phyloP scores from a whole-genome alignment of 352 stramenopile species.

The Phytophthora hibernalis region DNA sequence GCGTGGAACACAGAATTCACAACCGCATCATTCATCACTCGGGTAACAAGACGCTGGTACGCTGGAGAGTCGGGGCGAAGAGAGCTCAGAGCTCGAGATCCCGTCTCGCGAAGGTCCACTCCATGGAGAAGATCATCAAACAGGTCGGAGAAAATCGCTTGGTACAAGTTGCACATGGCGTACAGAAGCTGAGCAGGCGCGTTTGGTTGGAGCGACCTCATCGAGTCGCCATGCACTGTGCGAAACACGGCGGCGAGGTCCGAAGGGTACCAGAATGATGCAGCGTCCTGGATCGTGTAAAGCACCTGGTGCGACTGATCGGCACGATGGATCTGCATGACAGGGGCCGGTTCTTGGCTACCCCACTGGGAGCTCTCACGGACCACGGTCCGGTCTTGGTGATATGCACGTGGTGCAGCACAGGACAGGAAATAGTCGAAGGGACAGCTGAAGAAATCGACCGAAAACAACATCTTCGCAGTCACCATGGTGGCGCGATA shows the following conservation, averaged over 20 bases:
- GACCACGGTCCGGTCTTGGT: background rate
- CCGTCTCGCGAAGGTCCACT: background rate
- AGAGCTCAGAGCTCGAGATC: background rate
- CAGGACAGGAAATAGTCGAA: slow-evolving; percentile 6
- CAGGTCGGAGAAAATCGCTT: background rate
- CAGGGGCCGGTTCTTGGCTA: background rate
- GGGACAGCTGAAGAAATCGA: background rate
- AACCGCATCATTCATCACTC: slow-evolving; percentile 2
- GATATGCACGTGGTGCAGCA: background rate
- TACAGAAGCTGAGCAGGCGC: background rate
- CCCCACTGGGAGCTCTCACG: background rate
- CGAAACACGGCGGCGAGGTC: background rate
- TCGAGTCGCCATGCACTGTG: background rate
- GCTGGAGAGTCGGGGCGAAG: background rate
- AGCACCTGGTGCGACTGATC: slow-evolving; percentile 8
- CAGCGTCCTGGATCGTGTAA: slow-evolving; percentile 6
- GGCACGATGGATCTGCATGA: background rate
- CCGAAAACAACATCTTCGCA: slow-evolving; percentile 5
- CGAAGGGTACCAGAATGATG: background rate
- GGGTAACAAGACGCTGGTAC: background rate
- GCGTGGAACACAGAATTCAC: background rate
- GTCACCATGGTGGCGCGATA: no score
- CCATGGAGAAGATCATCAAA: background rate
- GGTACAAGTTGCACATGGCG: slow-evolving; percentile 9
- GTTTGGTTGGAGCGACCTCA: background rate